Evolutionary conservation across 2,329 filamentous ascomycete genomes (phyloP).

Genomic region (Talaromyces sp.): DNA sequence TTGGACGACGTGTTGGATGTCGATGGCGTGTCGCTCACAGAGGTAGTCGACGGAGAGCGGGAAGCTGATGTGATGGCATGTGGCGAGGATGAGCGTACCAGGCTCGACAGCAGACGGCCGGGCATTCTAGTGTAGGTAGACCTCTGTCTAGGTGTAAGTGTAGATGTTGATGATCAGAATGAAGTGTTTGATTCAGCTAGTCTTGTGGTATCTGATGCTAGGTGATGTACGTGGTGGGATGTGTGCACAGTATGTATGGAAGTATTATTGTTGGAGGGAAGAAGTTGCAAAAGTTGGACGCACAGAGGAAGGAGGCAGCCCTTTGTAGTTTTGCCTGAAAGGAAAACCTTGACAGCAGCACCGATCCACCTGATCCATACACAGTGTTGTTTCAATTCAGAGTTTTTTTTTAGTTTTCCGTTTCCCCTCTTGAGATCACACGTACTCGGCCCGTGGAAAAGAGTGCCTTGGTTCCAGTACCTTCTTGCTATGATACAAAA

Average conservation of each 20-base stretch:
- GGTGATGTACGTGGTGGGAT: not conserved
- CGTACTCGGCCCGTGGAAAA: conserved; percentile 9
- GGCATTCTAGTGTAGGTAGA: conserved; percentile 28
- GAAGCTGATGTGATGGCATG: conserved; percentile 31
- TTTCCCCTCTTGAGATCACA: not conserved
- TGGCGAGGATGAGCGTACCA: conserved; percentile 35
- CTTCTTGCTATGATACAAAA: not conserved
- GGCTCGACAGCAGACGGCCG: conserved; percentile 40
- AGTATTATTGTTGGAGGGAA: not conserved
- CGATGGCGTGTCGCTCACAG: conserved; percentile 31
- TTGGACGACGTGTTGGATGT: conserved; percentile 20
- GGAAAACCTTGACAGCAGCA: conserved; percentile 12
- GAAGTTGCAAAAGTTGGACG: not conserved
- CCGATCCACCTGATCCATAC: conserved; percentile 9
- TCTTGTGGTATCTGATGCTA: not conserved
- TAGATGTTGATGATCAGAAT: not conserved
- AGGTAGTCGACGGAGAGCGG: conserved; percentile 36
- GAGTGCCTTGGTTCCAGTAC: conserved; percentile 4
- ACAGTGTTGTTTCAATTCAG: not conserved
- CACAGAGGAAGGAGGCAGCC: not conserved
- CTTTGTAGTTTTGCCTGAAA: conserved; percentile 8
- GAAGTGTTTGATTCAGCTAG: not conserved
- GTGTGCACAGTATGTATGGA: not conserved
- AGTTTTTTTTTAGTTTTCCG: not conserved
- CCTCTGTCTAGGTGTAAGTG: not conserved